Evolutionary conservation across 495 filamentous ascomycete genomes (phyloP), one percentile per base, ranked within the genome.

Genomic region (Terfezia claveryi): DNA sequence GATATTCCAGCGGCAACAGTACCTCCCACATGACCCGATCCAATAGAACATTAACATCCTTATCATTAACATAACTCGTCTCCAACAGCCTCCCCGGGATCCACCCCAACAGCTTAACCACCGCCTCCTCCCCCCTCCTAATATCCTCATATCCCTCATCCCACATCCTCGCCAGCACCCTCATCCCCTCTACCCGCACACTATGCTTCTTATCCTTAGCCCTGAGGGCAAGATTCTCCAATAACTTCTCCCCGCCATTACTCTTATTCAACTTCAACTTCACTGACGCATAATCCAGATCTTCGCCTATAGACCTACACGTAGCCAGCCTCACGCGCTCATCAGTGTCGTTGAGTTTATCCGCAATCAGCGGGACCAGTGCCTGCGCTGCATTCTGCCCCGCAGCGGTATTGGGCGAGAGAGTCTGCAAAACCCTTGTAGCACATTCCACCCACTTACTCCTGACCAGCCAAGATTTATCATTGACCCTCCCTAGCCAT

Each of bases 301-400:
- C 73, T 8, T 46, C 75, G 49, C 81, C 82, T 27, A 99, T 74
- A 0, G 80, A 81, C 61, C 82, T 80, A 10, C 95, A 81, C 14
- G 87, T 87, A 14, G 89, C 81, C 49, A 96, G 68, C 52, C 91
- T 77, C 38, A 99, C 91, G 58, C 77, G 85, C 57, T 99, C 91
- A 62, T 99, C 92, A 11, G 74, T 76, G 62, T 98, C 91, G 2
- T 76, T 79, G 2, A 98, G 76, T 73, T 88, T 87, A 12, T 82
- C 78, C 0, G 79, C 78, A 23, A 99, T 70, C 16, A 78, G 77
- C 54, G 76, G 74, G 14, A 94, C 75, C 50, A 96, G 74, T 37
- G 65, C 60, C 10, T 65, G 57, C 1, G 60, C 63, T 63, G 65
- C 65, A 17, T 46, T 54, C 37, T 66, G 63, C 7, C 27, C 27